phyloP scores from a whole-genome alignment of 1,139 yeast genomes.

The Protomyces gravidus region DNA sequence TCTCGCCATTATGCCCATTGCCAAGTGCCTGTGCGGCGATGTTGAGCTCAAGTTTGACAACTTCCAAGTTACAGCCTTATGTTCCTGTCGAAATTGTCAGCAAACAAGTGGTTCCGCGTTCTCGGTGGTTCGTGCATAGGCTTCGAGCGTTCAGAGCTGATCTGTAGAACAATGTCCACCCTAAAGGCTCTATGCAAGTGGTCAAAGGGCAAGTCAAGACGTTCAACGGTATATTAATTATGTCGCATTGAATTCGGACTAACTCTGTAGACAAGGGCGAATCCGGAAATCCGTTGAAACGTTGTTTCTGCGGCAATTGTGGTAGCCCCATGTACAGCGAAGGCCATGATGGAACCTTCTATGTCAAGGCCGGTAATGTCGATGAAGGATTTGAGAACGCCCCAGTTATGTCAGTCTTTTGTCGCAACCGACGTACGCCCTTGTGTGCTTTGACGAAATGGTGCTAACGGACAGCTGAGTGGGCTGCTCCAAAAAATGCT shows the following conservation, averaged over 20 bases:
- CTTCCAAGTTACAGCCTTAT: background rate
- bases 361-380: constrained; percentile 1
- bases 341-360: constrained; percentile 2
- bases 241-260: background rate
- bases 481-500: background rate
- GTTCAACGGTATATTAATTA: background rate
- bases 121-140: background rate
- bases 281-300: background rate
- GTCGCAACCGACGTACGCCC: background rate
- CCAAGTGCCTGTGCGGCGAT: constrained; percentile 1
- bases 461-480: background rate
- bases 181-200: background rate
- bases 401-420: background rate
- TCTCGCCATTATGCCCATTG: background rate
- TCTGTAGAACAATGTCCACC: background rate
- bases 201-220: background rate
- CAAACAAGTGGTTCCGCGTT: constrained; percentile 2
- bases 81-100: constrained; percentile 5
- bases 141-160: background rate
- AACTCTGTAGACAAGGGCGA: background rate
- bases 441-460: background rate
- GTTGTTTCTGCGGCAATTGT: constrained; percentile 6
- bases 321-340: background rate
- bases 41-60: constrained; percentile 1
- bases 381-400: background rate